Evolutionary conservation across 352 stramenopile genomes (phyloP), one percentile per base, ranked within the genome.

Genomic region (Phytophthora fragariae): DNA sequence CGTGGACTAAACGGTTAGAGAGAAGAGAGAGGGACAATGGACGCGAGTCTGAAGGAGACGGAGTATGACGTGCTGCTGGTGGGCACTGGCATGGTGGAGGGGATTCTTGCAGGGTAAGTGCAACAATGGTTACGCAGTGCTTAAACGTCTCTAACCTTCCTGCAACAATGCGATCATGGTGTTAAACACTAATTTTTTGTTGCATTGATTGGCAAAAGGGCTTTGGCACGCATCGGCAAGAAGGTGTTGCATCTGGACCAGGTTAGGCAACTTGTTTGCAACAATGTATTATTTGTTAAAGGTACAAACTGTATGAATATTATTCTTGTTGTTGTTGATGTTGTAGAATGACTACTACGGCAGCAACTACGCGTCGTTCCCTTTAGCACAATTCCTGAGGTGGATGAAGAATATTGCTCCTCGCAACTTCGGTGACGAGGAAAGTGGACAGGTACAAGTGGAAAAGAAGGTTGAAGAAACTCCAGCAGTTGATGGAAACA

Each of bases 271-370:
- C 35, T 33, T 58, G 19, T 8, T 41, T 58, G 44, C 29, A 41
- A 19, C 46, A 53, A 55, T 17, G 44, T 31, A 41, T 57, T 3
- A 37, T 19, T 24, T 64, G 33, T 24, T 46, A 50, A 57, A 7
- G 10, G 5, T 62, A 27, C 24, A 27, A 27, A 27, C 24, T 1
- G 2, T 27, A 27, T 27, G 24, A 27, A 47, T 11, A 63, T 57
- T 8, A 46, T 39, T 35, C 53, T 55, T 24, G 4, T 52, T 41
- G 39, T 57, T 24, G 4, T 52, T 41, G 39, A 10, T 57, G n/a
- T 50, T n/a, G 5, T 69, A 93, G 88, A 93, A 93, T 76, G 88
- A 94, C 61, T 93, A 92, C 57, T 94, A 94, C 55, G 88, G 88
- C 35, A 92, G 84, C 76, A 90, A 94, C 62, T 92, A 91, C 58